Percentiles rank a stretch among this genome's conserved stretches.
These are phyloP conservation scores for Salmacisia buchloeana DNA, from an alignment of 1,284 basidiomycete species.

Conservation along the genomic window DNA sequence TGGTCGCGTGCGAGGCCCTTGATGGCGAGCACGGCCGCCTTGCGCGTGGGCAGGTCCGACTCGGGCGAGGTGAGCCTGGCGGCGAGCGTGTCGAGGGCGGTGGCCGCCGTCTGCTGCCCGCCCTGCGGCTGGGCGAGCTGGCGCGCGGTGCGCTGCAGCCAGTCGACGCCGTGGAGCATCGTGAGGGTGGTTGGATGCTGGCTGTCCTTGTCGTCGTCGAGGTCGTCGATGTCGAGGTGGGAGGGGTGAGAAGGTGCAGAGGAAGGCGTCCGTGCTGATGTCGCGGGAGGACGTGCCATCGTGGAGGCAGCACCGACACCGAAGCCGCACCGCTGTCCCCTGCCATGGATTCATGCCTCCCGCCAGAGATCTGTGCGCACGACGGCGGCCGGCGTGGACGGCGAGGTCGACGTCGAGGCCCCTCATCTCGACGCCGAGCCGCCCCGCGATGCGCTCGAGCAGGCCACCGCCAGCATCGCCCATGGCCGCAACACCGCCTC, in stretches of 20 bases:
- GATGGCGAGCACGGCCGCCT: conserved; percentile 81
- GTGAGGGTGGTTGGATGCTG: background rate
- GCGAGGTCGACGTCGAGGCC: background rate
- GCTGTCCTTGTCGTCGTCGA: background rate
- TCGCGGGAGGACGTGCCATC: too few relatives aligned
- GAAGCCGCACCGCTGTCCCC: too few relatives aligned
- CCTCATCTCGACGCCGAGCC: background rate
- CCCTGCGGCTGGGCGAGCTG: conserved; percentile 41
- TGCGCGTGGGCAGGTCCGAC: conserved; percentile 62
- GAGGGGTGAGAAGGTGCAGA: background rate
- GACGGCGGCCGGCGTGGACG: too few relatives aligned
- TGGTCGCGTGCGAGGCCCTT: conserved; percentile 88
- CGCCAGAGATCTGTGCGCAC: background rate
- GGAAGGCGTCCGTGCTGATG: background rate
- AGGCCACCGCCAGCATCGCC: background rate
- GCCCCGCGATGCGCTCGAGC: background rate
- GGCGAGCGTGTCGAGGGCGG: conserved; percentile 78
- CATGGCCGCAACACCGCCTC: background rate
- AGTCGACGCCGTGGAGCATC: conserved; percentile 48
- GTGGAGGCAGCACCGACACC: too few relatives aligned
- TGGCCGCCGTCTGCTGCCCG: conserved; percentile 65
- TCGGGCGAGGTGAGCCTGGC: conserved; percentile 77
- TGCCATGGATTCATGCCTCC: too few relatives aligned
- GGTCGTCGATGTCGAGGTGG: background rate
- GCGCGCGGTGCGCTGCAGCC: conserved; percentile 44